Percentiles rank a stretch among this genome's conserved stretches.
These are phyloP conservation scores for Jatropha multifida DNA, from an alignment of 441 rosid genomes.

Conservation along the genomic window DNA sequence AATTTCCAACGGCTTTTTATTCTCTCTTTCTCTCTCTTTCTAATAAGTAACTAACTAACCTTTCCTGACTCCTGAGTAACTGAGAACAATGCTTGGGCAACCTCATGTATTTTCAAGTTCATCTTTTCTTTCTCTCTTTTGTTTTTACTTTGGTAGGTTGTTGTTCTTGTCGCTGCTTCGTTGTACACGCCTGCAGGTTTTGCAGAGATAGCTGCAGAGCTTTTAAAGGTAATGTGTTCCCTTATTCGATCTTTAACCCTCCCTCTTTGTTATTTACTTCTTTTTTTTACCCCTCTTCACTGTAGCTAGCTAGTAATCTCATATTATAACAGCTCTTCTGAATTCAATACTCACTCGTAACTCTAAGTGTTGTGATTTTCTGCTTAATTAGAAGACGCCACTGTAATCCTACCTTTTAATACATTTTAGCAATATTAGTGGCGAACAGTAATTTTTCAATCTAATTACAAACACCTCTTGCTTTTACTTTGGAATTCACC, in stretches of 20 bases:
- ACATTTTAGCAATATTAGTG: no score
- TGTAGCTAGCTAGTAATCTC: background rate
- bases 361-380: background rate
- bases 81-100: constrained; percentile 11
- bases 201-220: constrained; percentile 33
- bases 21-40: constrained; percentile 2
- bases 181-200: constrained; percentile 45
- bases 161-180: constrained; percentile 48
- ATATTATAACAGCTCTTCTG: background rate
- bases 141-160: constrained; percentile 40
- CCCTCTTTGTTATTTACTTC: constrained; percentile 2
- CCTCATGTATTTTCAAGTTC: constrained; percentile 20
- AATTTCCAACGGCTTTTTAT: background rate
- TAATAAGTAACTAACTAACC: constrained; percentile 19
- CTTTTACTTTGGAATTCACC: background rate
- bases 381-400: background rate
- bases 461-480: background rate
- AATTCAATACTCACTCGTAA: background rate
- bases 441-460: background rate
- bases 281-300: background rate
- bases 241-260: background rate
- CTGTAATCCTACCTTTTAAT: background rate
- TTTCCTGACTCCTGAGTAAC: constrained; percentile 19
- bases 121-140: constrained; percentile 13
- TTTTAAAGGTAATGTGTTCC: constrained; percentile 35